Conservation (phyloP, 208 protist species). For the Trichomonas vaginalis region DNA sequence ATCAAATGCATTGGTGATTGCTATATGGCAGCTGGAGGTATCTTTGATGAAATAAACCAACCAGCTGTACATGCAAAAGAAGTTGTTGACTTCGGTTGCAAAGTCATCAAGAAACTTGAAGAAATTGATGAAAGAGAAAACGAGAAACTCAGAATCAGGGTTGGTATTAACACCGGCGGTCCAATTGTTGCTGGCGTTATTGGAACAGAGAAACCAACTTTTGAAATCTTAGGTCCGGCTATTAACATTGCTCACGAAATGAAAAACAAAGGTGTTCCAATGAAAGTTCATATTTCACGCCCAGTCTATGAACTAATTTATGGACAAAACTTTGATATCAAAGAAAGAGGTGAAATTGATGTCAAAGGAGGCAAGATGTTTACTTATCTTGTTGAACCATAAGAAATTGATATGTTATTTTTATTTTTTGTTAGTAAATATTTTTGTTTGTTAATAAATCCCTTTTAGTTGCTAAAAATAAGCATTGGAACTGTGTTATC, state of each 20-base stretch:
- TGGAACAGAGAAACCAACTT: neutral
- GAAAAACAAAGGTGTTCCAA: neutral
- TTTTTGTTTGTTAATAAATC: too few relatives aligned
- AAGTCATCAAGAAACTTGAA: neutral
- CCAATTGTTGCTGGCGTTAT: neutral
- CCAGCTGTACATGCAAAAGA: neutral
- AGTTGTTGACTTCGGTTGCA: neutral
- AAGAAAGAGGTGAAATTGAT: neutral
- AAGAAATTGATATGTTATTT: too few relatives aligned
- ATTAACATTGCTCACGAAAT: neutral
- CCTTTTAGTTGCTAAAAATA: too few relatives aligned
- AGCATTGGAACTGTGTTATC: too few relatives aligned
- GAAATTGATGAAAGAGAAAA: neutral
- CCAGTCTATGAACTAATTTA: neutral
- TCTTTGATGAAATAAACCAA: neutral
- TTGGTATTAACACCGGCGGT: neutral
- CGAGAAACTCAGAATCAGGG: neutral
- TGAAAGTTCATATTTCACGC: neutral
- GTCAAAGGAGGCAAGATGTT: neutral
- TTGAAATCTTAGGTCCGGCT: neutral
- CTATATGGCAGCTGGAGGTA: neutral
- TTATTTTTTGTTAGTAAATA: too few relatives aligned
- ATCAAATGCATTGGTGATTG: too few relatives aligned
- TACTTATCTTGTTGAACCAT: neutral
- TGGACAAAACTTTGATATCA: neutral